A percentile compares a stretch with the other conserved stretches of the same genome.
These are phyloP conservation scores for Lentinula sp. DNA, from an alignment of 768 basidiomycete genomes.

Conservation along the genomic window DNA sequence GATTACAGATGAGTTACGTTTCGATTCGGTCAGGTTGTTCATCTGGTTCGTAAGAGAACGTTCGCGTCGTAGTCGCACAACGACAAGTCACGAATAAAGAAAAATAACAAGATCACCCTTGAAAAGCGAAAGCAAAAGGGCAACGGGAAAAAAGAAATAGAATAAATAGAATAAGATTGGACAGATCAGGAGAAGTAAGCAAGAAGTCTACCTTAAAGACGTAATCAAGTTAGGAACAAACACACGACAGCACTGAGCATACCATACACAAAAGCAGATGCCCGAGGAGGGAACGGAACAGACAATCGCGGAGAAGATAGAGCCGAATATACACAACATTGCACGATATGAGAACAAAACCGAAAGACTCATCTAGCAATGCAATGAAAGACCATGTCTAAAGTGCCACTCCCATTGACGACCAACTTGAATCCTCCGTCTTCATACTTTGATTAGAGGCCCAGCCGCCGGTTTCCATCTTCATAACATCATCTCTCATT, in stretches of 20 bases:
- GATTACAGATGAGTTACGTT: neutral
- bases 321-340: neutral
- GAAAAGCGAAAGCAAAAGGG: too few relatives aligned
- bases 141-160: too few relatives aligned
- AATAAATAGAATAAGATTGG: neutral
- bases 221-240: neutral
- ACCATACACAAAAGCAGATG: neutral
- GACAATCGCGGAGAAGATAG: neutral
- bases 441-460: neutral
- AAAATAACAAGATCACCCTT: neutral
- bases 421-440: constrained; percentile 3
- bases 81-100: neutral
- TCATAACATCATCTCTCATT: neutral
- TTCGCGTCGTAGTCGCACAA: neutral
- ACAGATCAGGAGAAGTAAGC: neutral
- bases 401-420: neutral
- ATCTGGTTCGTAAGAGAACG: neutral
- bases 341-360: neutral
- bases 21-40: neutral
- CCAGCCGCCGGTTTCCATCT: constrained; percentile 6
- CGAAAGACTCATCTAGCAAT: neutral
- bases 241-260: neutral
- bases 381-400: neutral
- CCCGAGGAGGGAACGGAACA: neutral
- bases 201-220: neutral